Evolutionary conservation across 225 moss, liverwort and hornwort genomes (phyloP), one percentile per base, ranked within the genome.

Genomic region (Polytrichum commune): DNA sequence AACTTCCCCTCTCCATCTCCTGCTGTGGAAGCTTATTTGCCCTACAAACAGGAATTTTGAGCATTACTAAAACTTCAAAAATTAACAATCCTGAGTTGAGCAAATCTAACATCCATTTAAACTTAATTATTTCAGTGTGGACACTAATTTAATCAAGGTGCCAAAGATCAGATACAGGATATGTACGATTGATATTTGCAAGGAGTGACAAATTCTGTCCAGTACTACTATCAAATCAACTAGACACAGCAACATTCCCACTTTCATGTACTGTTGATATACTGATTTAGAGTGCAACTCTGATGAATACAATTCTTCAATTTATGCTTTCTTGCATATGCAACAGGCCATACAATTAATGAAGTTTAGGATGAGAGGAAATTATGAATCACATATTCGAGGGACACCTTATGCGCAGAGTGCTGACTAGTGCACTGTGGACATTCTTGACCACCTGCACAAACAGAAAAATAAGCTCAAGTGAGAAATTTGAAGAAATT

Each of bases 371-470:
- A 46, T 46, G 16, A 46, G 46, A 16, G 46, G 46, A 16, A 13
- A 46, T 46, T 46, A 10, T 13, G 46, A 46, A 46, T 46, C 46
- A 46, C 46, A 1, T 46, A 46, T 46, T 46, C 7, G 1, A 46
- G 46, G 46, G 46, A 16, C 46, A 91, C 95, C 90, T 89, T 67
- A 87, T 74, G 65, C 71, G 89, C 29, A 93, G 73, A 32, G 82
- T 91, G 24, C 70, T 84, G 35, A 82, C 73, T 4, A 96, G 79
- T 8, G 93, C 88, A 56, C 62, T 82, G 25, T 92, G 93, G 20
- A 96, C 84, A 60, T 84, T 92, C 75, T 93, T 96, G 5, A 96
- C 90, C 70, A 82, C 86, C 84, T 96, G 88, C 19, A 53, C 35
- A 33, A 33, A 69, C 27, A 54, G 60, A 19, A 46, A 24, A 22